Evolutionary conservation across 2,329 filamentous ascomycete species (phyloP).

Genomic region (Colletotrichum phormii): DNA sequence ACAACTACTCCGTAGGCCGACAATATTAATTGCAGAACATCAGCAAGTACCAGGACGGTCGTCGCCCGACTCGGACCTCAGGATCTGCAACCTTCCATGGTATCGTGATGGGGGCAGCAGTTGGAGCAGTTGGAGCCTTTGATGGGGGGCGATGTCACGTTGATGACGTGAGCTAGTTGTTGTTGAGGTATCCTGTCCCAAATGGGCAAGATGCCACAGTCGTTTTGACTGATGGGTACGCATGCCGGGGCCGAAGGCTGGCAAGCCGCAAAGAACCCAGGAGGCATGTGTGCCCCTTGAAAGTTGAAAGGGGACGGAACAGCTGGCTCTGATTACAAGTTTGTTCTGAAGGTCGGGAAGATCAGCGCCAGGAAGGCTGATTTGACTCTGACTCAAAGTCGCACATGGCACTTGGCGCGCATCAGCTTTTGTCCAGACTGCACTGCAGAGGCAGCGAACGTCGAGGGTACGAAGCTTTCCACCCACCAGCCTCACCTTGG

Average conservation of each 20-base stretch:
- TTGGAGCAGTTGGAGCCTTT: conserved; percentile 1
- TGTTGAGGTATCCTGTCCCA: not conserved
- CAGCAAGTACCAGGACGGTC: not conserved
- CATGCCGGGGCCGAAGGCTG: not conserved
- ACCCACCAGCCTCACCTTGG: not conserved
- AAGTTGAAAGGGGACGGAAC: not conserved
- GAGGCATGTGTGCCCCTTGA: not conserved
- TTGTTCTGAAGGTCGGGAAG: not conserved
- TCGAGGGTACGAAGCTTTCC: not conserved
- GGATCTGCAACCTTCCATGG: conserved; percentile 21
- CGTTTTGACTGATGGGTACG: not conserved
- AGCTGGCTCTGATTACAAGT: not conserved
- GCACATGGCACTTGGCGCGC: conserved; percentile 1
- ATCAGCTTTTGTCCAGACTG: not conserved
- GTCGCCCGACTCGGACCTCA: conserved; percentile 22
- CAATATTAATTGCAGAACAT: not conserved
- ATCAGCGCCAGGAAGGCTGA: conserved; percentile 11
- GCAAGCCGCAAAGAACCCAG: not conserved
- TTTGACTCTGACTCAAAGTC: not conserved
- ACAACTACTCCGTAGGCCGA: conserved; percentile 6
- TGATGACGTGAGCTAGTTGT: conserved; percentile 19
- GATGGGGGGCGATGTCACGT: conserved; percentile 18
- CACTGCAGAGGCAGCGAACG: not conserved
- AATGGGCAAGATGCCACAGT: not conserved
- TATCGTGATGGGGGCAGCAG: conserved; percentile 2